Base-by-base conservation (phyloP, 2,329 filamentous ascomycete genomes). In the Macroventuria anomochaeta region DNA sequence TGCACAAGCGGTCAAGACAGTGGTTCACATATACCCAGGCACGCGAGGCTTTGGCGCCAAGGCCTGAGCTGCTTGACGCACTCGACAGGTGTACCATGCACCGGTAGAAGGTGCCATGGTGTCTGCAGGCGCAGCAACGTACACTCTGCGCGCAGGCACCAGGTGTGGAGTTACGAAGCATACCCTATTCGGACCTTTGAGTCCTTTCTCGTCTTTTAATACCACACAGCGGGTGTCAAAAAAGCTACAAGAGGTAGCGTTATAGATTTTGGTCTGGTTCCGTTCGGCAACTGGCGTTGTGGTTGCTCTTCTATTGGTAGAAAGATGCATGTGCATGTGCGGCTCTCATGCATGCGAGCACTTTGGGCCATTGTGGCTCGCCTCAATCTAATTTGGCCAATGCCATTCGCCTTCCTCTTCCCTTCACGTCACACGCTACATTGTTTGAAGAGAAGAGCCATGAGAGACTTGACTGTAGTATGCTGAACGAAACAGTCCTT, bases 1-100 rank as follows among this genome's bases (percentile, higher is more conserved):
- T 85, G 79, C 86, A 96, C 76, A 97, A 97, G 82, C 85, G 95
- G 68, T 88, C 88, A 74, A 86, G 95, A 56, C 85, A 89, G 73
- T 99, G 95, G 95, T 91, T 96, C 75, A 88, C 86, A 44, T 97
- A 91, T 73, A 78, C 83, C 43, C 86, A 96, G 75, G 95, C 95
- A n/a, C 85, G 85, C 61, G 86, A 90, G 63, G 87, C 88, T 41
- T 80, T 99, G 67, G 83, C 85, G 62, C 83, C 85, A 57, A 85
- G 95, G 52, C 93, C 93, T 2, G 95, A 97, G 81, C 81, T 99
- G 54, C 80, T 93, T 61, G 90, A 96, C 74, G 95, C 95, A 25
- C 81, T 99, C 58, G 88, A 90, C 70, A 84, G 89, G 68, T 96
- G 91, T 72, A 89, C 88, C 42, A 77, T 77, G 73, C 66, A 74